Percentiles rank a stretch among this genome's conserved stretches.
Conservation (phyloP, 768 basidiomycete genomes). For the Mycena vitilis region DNA sequence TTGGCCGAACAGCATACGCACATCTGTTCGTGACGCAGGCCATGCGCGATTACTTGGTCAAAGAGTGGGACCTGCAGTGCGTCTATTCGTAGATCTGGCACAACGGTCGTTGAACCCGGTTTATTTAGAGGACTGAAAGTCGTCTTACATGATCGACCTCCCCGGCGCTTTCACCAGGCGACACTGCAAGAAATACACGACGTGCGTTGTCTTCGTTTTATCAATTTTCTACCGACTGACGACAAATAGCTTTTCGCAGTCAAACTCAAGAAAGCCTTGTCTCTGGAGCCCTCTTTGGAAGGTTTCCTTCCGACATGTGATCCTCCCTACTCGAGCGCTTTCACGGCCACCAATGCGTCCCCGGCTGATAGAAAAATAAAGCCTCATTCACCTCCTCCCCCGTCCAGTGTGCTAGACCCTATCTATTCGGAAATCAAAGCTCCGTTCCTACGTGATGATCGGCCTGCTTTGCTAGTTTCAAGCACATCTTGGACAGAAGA, state of each 20-base stretch:
- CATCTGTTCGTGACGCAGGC: constrained; percentile 95
- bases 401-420: constrained; percentile 43
- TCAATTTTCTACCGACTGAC: background rate
- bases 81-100: constrained; percentile 41
- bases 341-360: constrained; percentile 60
- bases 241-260: constrained; percentile 58
- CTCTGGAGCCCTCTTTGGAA: constrained; percentile 46
- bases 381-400: constrained; percentile 34
- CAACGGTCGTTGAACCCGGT: constrained; percentile 4
- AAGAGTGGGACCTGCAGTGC: constrained; percentile 83
- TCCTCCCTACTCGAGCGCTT: constrained; percentile 68
- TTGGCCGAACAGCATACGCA: constrained; percentile 85
- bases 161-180: constrained; percentile 81
- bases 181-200: constrained; percentile 81
- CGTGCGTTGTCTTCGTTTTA: constrained; percentile 50
- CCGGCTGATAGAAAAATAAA: constrained; percentile 33
- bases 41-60: constrained; percentile 78
- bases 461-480: constrained; percentile 89
- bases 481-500: constrained; percentile 98
- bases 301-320: constrained; percentile 66
- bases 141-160: constrained; percentile 92
- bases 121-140: constrained; percentile 75
- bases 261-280: constrained; percentile 55
- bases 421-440: constrained; percentile 49
- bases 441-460: constrained; percentile 70